Base-by-base conservation (phyloP, 2,329 filamentous ascomycete species). In the Fusarium compactum region DNA sequence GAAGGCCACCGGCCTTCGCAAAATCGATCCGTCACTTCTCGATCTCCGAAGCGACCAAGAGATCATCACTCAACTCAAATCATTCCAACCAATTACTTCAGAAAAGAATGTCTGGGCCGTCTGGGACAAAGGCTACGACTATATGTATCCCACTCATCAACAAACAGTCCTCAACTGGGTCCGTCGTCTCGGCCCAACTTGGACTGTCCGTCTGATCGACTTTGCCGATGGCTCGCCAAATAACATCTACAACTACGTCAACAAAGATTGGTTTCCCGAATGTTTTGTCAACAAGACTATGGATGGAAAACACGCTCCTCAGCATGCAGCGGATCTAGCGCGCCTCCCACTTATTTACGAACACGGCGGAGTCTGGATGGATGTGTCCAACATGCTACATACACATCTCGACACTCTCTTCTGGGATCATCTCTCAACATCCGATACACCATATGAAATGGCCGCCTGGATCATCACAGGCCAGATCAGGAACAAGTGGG, bases 261-360 rank as follows among this genome's bases (percentile, higher is more conserved):
- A 68, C 7, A 61, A 73, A 6, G 72, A 77, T 3, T 71, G 79
- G 47, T 76, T 78, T 9, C 76, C 81, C 0, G 52, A 64, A 7
- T 58, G 55, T 1, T 74, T 74, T 40, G 7, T 62, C 6, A 58
- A 73, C 8, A 65, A 77, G 74, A 81, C 74, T 0, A 84, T 85
- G 81, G 73, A 78, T 18, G 82, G 83, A 74, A 78, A 62, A 48
- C 44, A 78, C 47, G 75, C 78, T 4, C 80, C 81, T 1, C 82
- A 81, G 3, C 85, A 87, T 64, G 80, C 78, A 1, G 82, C 82
- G 5, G 85, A 87, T 55, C 76, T 86, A 1, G 74, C 86, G 8
- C 81, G 85, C 1, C 77, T 84, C 0, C 78, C 82, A 0, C 71
- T 82, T 5, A 59, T 85, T 4, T 81, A 78, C 55, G 70, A 79